Base-by-base conservation (phyloP, 2,329 filamentous ascomycete species). In the Monilinia fructicola region DNA sequence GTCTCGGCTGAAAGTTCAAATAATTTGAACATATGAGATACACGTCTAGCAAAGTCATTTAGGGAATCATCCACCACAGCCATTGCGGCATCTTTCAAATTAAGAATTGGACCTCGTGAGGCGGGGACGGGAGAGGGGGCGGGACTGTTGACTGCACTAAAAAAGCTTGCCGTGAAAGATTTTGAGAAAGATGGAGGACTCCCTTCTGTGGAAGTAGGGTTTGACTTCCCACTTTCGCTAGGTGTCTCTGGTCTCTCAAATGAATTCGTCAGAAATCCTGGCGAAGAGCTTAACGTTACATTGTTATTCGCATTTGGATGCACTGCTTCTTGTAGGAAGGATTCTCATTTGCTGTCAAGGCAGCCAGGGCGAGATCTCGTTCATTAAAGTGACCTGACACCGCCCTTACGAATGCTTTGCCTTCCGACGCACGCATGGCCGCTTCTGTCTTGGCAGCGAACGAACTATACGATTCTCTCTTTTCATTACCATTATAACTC, bases 1-100 rank as follows among this genome's bases (percentile, higher is more conserved):
- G 88, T 85, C 76, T 96, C 91, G 0, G 92, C 89, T 67, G 93
- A 91, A 54, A 94, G 78, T 48, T 87, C 83, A 75, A 96, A 96
- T 3, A 95, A 82, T 70, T 90, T 87, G 69, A 86, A 88, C 72
- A 95, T 84, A 74, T 93, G 90, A 26, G 84, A 85, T 3, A 91
- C 90, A 35, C 92, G 88, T 7, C 80, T 76, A 4, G 87, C 85
- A 75, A 97, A 96, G 16, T 88, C 85, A 10, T 83, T 78, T 60
- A 93, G 82, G 0, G 92, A 89, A 65, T 88, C 86, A 60, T 90
- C 87, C 44, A 69, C 72, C 10, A 73, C 64, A 64, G 72, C 69
- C 46, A 70, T 31, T 46, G 71, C 71, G 38, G 71, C 70, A n/a
- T 71, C 73, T 48, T 72, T 71, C 40, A 75, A 50, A 31, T 67